These are phyloP conservation scores for Chaetomiaceae sp. DNA, from an alignment of 2,329 filamentous ascomycete species.

Conservation along the genomic window DNA sequence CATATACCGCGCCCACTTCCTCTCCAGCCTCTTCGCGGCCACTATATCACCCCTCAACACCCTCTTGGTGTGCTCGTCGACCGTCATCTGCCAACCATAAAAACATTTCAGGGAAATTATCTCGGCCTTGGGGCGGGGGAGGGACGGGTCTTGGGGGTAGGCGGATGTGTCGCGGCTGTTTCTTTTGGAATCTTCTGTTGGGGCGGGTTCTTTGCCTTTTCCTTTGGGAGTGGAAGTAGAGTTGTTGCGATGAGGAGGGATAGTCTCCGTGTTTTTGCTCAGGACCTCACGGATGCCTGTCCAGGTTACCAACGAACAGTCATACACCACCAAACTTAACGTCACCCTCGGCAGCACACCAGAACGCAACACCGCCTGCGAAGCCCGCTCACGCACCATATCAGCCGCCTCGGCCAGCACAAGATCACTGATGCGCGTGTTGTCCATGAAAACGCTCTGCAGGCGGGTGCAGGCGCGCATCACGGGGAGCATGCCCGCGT, in stretches of 20 bases:
- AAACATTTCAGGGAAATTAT: constrained; percentile 88
- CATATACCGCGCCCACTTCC: constrained; percentile 94
- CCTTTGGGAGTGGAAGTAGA: not conserved
- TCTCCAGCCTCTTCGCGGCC: constrained; percentile 73
- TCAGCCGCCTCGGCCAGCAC: constrained; percentile 78
- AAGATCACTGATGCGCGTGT: constrained; percentile 84
- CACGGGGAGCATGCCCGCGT: constrained; percentile 76
- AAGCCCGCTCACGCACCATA: constrained; percentile 69
- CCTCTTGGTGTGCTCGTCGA: constrained; percentile 87
- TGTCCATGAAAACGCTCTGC: constrained; percentile 78
- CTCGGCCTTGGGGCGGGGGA: constrained; percentile 43
- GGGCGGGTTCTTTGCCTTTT: not conserved
- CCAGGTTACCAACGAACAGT: constrained; percentile 91
- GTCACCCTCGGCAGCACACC: constrained; percentile 47
- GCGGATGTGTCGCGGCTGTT: too few species aligned
- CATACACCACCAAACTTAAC: constrained; percentile 77
- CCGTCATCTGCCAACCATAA: constrained; percentile 91
- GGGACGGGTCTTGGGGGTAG: constrained; percentile 20
- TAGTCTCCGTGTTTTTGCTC: constrained; percentile 68
- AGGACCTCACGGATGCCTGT: constrained; percentile 83
- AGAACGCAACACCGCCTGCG: constrained; percentile 35
- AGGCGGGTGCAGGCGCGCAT: constrained; percentile 70
- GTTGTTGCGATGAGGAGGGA: constrained; percentile 24
- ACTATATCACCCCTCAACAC: constrained; percentile 72
- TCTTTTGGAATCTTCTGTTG: too few species aligned